Percentiles rank a stretch among this genome's conserved stretches.
phyloP scores from a whole-genome alignment of 148 eudicot species.

The Rhododendron griersonianum region DNA sequence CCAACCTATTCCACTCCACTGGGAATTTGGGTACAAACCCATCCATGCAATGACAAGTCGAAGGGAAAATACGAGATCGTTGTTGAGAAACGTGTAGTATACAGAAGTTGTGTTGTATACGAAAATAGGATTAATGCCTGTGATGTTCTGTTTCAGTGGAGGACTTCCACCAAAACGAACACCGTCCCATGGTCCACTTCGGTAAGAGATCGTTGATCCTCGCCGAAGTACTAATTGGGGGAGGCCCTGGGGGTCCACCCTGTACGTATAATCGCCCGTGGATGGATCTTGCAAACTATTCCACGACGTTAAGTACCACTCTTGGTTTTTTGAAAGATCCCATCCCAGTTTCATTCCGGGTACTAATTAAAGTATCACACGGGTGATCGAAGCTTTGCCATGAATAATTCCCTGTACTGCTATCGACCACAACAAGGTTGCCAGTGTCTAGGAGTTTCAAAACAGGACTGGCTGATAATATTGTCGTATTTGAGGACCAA shows the following conservation, averaged over 20 bases:
- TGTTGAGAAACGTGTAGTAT: too few species aligned
- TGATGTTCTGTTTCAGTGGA: conserved; percentile 4
- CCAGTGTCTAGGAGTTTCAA: conserved; percentile 24
- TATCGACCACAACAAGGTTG: conserved; percentile 20
- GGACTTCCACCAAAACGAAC: conserved; percentile 25
- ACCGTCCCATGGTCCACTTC: conserved; percentile 46
- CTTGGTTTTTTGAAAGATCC: background rate
- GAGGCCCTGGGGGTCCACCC: conserved; percentile 17
- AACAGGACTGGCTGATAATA: conserved; percentile 1
- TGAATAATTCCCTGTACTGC: background rate
- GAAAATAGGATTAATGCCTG: conserved; percentile 1
- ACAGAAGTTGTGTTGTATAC: background rate
- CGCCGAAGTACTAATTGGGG: conserved; percentile 9
- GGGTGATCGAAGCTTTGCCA: conserved; percentile 38
- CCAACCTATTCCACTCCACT: too few species aligned
- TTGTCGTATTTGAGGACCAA: conserved; percentile 14
- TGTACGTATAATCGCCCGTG: conserved; percentile 13
- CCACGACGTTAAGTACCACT: conserved; percentile 22
- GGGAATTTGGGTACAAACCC: too few species aligned
- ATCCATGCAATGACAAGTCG: too few species aligned
- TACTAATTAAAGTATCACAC: conserved; percentile 22
- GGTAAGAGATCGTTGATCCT: background rate
- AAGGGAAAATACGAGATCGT: too few species aligned
- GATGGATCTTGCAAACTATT: conserved; percentile 14
- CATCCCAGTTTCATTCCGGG: conserved; percentile 18